Conservation (phyloP, 345 rosid species). For the Rubroshorea leprosula region DNA sequence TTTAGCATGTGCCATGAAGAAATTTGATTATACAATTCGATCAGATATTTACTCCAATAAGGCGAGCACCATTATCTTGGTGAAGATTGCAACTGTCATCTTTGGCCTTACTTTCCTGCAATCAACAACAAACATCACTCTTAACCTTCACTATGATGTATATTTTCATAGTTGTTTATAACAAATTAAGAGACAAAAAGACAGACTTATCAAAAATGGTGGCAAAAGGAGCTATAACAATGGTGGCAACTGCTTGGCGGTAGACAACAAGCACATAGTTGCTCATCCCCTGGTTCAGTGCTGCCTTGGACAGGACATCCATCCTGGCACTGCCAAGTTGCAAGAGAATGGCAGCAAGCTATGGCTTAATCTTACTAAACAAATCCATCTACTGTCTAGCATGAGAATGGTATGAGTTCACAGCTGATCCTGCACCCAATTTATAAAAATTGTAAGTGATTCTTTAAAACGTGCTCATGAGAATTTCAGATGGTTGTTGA, state of each 20-base stretch:
- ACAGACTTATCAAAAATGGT: slow-evolving; percentile 53
- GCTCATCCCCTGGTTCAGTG: slow-evolving; percentile 77
- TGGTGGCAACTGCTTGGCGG: slow-evolving; percentile 76
- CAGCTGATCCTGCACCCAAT: too few relatives aligned
- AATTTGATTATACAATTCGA: too few relatives aligned
- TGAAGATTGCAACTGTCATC: slow-evolving; percentile 65
- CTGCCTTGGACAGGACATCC: slow-evolving; percentile 77
- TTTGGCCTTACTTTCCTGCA: slow-evolving; percentile 66
- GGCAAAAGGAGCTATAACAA: slow-evolving; percentile 74
- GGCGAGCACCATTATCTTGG: slow-evolving; percentile 53
- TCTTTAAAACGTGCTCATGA: too few relatives aligned
- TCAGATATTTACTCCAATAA: slow-evolving; percentile 57
- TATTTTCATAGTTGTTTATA: too few relatives aligned
- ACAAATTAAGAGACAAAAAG: slow-evolving; percentile 8
- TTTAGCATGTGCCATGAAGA: too few relatives aligned
- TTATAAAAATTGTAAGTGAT: too few relatives aligned
- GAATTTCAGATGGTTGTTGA: too few relatives aligned
- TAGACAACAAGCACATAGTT: slow-evolving; percentile 74
- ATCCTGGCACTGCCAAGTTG: slow-evolving; percentile 83
- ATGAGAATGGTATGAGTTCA: too few relatives aligned
- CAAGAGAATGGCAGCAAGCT: slow-evolving; percentile 49
- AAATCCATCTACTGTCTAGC: too few relatives aligned
- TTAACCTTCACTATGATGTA: too few relatives aligned
- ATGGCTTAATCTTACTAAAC: too few relatives aligned
- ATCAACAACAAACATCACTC: not conserved